Percentiles rank a stretch among this genome's conserved stretches.
phyloP scores from a whole-genome alignment of 495 filamentous ascomycete genomes.

The Penicillium daleae region DNA sequence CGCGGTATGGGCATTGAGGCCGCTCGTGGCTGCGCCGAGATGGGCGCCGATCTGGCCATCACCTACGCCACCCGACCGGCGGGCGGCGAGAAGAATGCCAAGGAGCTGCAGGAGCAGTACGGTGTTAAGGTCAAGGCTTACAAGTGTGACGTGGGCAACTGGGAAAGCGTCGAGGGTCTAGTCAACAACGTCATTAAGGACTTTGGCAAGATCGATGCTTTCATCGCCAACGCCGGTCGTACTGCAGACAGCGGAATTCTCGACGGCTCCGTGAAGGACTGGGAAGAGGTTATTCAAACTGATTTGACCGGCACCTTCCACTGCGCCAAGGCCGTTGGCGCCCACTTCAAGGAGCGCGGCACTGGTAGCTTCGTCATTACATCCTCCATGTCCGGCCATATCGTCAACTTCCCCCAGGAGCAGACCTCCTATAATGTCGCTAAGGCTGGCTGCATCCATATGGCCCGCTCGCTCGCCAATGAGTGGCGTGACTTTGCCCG shows the following conservation, averaged over 20 bases:
- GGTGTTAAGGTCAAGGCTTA: conserved; percentile 70
- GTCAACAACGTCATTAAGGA: conserved; percentile 60
- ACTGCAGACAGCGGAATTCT: conserved; percentile 65
- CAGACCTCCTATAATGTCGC: conserved; percentile 82
- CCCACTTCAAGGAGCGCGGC: conserved; percentile 64
- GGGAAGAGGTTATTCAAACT: conserved; percentile 69
- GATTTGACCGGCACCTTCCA: conserved; percentile 68
- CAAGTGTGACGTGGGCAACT: conserved; percentile 59
- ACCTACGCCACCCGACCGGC: conserved; percentile 65
- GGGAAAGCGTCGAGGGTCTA: conserved; percentile 52
- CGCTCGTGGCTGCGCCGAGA: conserved; percentile 71
- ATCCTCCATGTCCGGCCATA: conserved; percentile 70
- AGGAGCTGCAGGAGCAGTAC: conserved; percentile 60
- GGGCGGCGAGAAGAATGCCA: conserved; percentile 67
- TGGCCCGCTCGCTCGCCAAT: conserved; percentile 66
- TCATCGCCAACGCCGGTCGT: conserved; percentile 70
- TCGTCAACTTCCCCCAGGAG: conserved; percentile 78
- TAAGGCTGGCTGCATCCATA: conserved; percentile 64
- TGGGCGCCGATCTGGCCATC: conserved; percentile 71
- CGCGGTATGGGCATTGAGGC: conserved; percentile 75
- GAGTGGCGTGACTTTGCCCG: conserved; percentile 80
- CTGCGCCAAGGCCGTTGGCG: conserved; percentile 68
- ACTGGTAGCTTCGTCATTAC: conserved; percentile 67
- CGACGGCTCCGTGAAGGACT: conserved; percentile 65
- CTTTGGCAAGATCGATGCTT: conserved; percentile 67